A percentile compares a stretch with the other conserved stretches of the same genome.
phyloP scores from a whole-genome alignment of 116 monocot species.

The Papilionanthe hybrid region DNA sequence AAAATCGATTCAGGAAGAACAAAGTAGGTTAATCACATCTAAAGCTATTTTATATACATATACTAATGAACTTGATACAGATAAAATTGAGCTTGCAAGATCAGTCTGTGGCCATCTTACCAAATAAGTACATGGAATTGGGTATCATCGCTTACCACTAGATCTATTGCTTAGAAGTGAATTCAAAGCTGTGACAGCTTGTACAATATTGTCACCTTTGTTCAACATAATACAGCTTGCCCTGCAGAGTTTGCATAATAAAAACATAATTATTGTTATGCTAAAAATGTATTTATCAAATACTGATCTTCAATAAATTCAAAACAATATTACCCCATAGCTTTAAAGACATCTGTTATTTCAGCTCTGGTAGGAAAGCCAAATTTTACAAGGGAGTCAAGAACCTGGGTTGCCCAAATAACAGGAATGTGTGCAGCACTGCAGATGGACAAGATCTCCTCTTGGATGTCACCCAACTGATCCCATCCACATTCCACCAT shows the following conservation, averaged over 20 bases:
- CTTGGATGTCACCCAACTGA: slow-evolving; percentile 37
- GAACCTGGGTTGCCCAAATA: slow-evolving; percentile 49
- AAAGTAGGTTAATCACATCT: neutral
- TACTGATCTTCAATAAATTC: neutral
- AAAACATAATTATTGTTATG: neutral
- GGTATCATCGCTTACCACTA: neutral
- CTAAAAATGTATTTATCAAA: neutral
- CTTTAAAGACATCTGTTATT: slow-evolving; percentile 32
- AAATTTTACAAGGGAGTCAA: slow-evolving; percentile 33
- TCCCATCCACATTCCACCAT: slow-evolving; percentile 47
- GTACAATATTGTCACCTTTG: slow-evolving; percentile 35
- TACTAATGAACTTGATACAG: neutral
- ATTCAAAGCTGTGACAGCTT: slow-evolving; percentile 35
- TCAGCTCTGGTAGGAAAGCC: slow-evolving; percentile 41
- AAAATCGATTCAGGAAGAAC: neutral
- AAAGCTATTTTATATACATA: slow-evolving; percentile 1
- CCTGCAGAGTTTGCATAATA: slow-evolving; percentile 9
- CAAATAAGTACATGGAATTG: neutral
- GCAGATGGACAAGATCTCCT: slow-evolving; percentile 34
- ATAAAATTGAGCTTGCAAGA: neutral
- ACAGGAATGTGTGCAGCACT: slow-evolving; percentile 45
- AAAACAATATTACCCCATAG: slow-evolving; percentile 24
- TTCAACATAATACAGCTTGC: slow-evolving; percentile 42
- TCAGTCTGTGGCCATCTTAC: neutral
- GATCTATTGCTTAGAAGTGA: slow-evolving; percentile 19